phyloP scores from a whole-genome alignment of 1,284 basidiomycete genomes.

The Heliocybe sulcata region DNA sequence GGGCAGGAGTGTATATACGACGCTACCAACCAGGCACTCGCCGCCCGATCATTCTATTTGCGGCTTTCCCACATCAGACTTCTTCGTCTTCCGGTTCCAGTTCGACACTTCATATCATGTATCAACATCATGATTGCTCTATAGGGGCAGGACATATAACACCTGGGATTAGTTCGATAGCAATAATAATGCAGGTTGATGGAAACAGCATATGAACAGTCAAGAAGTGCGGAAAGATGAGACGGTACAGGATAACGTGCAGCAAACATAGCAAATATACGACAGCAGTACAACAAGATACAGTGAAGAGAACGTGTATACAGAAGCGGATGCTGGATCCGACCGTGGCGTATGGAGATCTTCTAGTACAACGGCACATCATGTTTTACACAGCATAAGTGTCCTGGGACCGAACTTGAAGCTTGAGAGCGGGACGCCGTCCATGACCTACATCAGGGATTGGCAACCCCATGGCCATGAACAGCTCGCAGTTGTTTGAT shows the following conservation, averaged over 20 bases:
- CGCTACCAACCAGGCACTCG: background rate
- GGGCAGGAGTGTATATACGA: background rate
- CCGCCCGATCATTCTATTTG: background rate
- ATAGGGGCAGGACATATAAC: background rate
- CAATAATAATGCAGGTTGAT: background rate
- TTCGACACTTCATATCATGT: background rate
- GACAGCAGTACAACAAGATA: background rate
- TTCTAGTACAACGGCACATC: background rate
- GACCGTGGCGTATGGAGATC: background rate
- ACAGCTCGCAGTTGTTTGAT: background rate
- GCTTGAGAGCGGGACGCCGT: background rate
- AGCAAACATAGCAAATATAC: background rate
- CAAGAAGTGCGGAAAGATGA: background rate
- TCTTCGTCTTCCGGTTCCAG: background rate
- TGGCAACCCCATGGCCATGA: background rate
- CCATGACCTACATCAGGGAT: too few relatives aligned
- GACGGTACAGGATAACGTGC: background rate
- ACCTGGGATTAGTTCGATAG: background rate
- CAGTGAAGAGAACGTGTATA: background rate
- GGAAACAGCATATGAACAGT: background rate
- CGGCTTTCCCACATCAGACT: background rate
- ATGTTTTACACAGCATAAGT: background rate
- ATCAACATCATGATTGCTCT: background rate
- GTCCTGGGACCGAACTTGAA: background rate
- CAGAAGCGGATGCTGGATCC: background rate